Percentiles rank a stretch among this genome's conserved stretches.
Conservation (phyloP, 352 stramenopile genomes). For the Globisporangium alternatum region DNA sequence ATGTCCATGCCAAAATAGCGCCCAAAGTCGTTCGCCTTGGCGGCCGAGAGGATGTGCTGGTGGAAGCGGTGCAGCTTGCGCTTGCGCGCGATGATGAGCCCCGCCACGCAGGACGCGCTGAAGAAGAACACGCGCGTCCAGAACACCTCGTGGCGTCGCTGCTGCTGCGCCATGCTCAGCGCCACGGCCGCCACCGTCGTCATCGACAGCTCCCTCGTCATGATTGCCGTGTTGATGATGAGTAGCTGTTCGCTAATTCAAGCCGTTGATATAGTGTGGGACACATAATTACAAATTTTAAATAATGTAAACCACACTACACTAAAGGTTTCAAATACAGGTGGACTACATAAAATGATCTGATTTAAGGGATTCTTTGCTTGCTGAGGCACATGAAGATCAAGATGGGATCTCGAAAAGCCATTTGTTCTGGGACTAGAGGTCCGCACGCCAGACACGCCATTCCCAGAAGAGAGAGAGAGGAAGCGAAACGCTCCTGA, state of each 20-base stretch:
- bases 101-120: conserved; percentile 60
- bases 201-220: conserved; percentile 3
- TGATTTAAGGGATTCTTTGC: too few species aligned
- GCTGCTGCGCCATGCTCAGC: not conserved
- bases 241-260: not conserved
- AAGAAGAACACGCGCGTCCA: conserved; percentile 76
- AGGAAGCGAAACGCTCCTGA: too few species aligned
- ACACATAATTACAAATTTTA: not conserved
- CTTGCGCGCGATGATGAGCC: conserved; percentile 63
- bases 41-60: conserved; percentile 57
- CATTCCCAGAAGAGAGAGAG: too few species aligned
- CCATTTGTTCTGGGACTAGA: too few species aligned
- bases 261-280: not conserved
- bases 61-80: conserved; percentile 71
- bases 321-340: too few species aligned
- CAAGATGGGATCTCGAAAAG: too few species aligned
- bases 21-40: conserved; percentile 66
- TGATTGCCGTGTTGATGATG: not conserved
- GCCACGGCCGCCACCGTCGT: not conserved
- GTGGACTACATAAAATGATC: too few species aligned
- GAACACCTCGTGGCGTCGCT: conserved; percentile 42
- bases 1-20: conserved; percentile 91
- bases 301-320: too few species aligned
- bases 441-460: too few species aligned
- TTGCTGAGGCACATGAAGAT: too few species aligned